Percentiles rank a stretch among this genome's conserved stretches.
Conservation (phyloP, 2,329 filamentous ascomycete genomes). For the Colletotrichum orchidophilum region DNA sequence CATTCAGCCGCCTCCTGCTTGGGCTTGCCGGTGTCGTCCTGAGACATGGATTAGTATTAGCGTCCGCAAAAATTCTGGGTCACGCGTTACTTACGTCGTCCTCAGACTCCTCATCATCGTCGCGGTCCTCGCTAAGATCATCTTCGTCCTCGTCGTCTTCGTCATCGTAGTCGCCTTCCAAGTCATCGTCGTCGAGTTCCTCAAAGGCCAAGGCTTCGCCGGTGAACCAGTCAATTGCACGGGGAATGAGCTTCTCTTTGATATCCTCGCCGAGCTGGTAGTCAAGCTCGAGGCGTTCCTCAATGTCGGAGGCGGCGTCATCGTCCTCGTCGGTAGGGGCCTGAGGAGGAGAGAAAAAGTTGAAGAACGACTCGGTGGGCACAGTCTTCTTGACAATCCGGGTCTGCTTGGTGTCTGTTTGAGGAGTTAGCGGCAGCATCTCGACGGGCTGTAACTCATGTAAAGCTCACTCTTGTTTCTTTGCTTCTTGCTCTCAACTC, state of each 20-base stretch:
- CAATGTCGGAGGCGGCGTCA: conserved; percentile 87
- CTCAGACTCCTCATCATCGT: conserved; percentile 83
- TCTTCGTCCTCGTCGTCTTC: conserved; percentile 95
- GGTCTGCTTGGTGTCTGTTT: conserved; percentile 94
- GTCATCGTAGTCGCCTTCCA: conserved; percentile 83
- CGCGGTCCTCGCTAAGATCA: conserved; percentile 83
- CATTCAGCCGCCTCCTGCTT: conserved; percentile 96
- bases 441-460: not conserved
- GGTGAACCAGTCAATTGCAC: conserved; percentile 99
- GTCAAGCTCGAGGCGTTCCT: conserved; percentile 97
- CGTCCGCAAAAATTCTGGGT: not conserved
- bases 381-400: conserved; percentile 99
- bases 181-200: conserved; percentile 85
- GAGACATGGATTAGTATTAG: conserved; percentile 32
- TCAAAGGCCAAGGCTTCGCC: conserved; percentile 97
- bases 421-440: not conserved
- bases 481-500: conserved; percentile 99
- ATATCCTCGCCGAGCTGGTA: conserved; percentile 99
- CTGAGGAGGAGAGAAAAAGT: conserved; percentile 97
- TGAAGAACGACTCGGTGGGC: conserved; percentile 98
- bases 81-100: conserved; percentile 69
- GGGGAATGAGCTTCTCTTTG: conserved; percentile 99
- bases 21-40: conserved; percentile 89
- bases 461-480: conserved; percentile 89
- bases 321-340: conserved; percentile 78